phyloP scores from a whole-genome alignment of 768 basidiomycete genomes.

The Termitomyces sp. region DNA sequence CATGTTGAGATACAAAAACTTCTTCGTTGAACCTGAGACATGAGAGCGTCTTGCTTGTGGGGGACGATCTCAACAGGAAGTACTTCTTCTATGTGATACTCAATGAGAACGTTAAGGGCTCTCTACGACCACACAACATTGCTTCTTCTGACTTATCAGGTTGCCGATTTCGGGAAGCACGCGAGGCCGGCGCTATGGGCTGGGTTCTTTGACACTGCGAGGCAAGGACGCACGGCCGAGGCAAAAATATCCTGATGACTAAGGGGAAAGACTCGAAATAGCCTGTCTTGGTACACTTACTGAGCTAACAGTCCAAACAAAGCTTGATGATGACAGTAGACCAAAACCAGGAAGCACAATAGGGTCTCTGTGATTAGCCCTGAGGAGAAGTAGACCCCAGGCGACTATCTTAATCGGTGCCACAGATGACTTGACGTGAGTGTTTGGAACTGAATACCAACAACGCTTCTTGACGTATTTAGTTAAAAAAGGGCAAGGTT shows the following conservation, averaged over 20 bases:
- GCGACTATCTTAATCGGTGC: no score
- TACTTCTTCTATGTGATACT: no score
- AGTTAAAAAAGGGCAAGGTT: not conserved
- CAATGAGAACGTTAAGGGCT: no score
- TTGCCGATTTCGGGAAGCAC: no score
- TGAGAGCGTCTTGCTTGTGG: not conserved
- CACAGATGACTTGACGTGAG: not conserved
- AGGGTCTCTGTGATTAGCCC: not conserved
- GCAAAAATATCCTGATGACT: not conserved
- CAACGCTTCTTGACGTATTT: not conserved
- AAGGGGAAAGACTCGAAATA: not conserved
- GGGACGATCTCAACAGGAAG: no score
- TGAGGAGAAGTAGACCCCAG: not conserved
- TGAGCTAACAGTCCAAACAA: not conserved
- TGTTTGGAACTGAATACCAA: not conserved
- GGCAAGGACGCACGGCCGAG: not conserved
- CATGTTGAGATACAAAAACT: not conserved
- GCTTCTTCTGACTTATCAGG: no score
- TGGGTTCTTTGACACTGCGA: not conserved
- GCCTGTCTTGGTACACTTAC: not conserved
- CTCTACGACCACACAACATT: no score
- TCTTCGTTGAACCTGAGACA: not conserved
- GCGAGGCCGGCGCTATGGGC: no score
- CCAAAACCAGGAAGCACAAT: not conserved
- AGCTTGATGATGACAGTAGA: not conserved